Evolutionary conservation across 129 eudicot species (phyloP), one percentile per base, ranked within the genome.

Genomic region (Lactuca saligna): DNA sequence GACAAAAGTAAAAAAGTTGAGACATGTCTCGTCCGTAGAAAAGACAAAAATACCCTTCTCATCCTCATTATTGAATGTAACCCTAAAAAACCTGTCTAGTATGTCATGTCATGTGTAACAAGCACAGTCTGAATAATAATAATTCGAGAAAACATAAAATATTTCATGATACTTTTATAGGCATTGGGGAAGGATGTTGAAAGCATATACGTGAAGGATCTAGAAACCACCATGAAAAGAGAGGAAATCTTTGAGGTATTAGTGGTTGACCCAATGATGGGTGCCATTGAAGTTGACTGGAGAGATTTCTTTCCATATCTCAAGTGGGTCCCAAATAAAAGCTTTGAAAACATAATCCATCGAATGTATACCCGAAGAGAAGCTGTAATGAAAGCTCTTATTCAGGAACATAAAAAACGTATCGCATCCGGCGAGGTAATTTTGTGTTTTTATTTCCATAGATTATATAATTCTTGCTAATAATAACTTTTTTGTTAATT

Each of bases 271-370:
- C 85, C 82, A 15, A 70, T 87, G 89, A 76, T 78, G 77, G 94
- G 89, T 48, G 89, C 87, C 17, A 83, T 87, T 62, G 89, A 87
- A 15, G 89, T 87, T 38, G 94, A 87, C 66, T 87, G 94, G 94
- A 76, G 94, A 67, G 94, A 87, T 73, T 87, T 87, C 76, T 87
- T 87, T 78, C 94, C 94, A 2, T 83, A 83, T 67, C 80, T 87
- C 2, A 81, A 69, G 69, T 87, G 94, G 94, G 72, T 83, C 29
- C 94, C 94, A 17, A 83, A 81, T 69, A 79, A 17, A 62, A 71
- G 61, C 20, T 85, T 87, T 15, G 94, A 87, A 60, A 61, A 75
- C 68, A 83, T 68, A 8, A 79, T 87, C 51, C 63, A 78, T 41
- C 81, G 54, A 67, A 65, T 87, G 82, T 41, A 38, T 69, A 56